Conservation (phyloP, 2,329 filamentous ascomycete genomes). For the Phialophora tarda region DNA sequence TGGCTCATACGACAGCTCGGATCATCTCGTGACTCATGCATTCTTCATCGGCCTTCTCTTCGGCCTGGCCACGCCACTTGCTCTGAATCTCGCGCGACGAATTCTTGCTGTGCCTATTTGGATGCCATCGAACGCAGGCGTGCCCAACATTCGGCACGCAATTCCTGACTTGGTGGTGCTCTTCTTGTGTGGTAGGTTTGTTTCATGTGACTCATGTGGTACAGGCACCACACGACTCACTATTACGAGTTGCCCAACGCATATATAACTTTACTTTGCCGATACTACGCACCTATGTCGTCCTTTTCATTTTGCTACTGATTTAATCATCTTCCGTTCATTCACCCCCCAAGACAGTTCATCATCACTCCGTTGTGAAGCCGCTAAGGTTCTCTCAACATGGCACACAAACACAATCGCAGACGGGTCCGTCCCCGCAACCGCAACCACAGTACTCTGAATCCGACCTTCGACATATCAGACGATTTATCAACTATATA, state of each 20-base stretch:
- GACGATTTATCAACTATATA: constrained; percentile 34
- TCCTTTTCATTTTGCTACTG: constrained; percentile 9
- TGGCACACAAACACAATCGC: constrained; percentile 56
- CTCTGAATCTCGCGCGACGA: constrained; percentile 33
- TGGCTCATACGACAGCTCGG: constrained; percentile 21
- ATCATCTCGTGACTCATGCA: constrained; percentile 32
- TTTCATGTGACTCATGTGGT: constrained; percentile 36
- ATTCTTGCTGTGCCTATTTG: constrained; percentile 29
- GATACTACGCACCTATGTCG: neutral
- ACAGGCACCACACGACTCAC: constrained; percentile 5
- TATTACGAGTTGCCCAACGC: neutral
- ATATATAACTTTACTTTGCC: neutral
- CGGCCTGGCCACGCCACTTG: constrained; percentile 29
- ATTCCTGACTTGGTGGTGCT: constrained; percentile 7
- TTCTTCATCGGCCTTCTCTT: constrained; percentile 21
- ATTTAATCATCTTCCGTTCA: constrained; percentile 28
- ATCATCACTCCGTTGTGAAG: neutral
- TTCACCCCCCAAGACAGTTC: constrained; percentile 30
- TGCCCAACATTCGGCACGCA: constrained; percentile 26
- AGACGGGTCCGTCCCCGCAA: constrained; percentile 52
- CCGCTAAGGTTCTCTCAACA: constrained; percentile 32
- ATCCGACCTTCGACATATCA: constrained; percentile 35
- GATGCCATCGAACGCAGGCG: constrained; percentile 24
- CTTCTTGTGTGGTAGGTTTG: constrained; percentile 2
- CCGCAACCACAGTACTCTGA: constrained; percentile 43